phyloP scores from a whole-genome alignment of 2,329 filamentous ascomycete species.

The Eurotiales sp. region DNA sequence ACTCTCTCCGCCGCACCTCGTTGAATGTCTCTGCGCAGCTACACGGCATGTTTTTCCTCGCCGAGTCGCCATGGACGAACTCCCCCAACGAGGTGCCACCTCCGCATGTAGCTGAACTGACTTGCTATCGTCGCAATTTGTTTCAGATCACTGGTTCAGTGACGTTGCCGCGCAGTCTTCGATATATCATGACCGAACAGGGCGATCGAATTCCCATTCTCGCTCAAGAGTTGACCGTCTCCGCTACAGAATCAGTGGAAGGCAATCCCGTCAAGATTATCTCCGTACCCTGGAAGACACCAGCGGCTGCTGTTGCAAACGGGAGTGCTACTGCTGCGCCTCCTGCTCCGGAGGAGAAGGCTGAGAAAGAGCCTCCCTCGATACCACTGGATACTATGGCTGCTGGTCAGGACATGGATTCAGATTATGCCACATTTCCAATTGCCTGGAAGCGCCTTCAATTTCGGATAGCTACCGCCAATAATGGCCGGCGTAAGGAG shows the following conservation, averaged over 20 bases:
- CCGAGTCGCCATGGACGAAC: slow-evolving; percentile 60
- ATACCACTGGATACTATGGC: slow-evolving; percentile 67
- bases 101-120: slow-evolving; percentile 66
- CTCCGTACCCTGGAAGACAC: slow-evolving; percentile 97
- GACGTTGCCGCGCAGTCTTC: slow-evolving; percentile 70
- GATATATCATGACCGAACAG: slow-evolving; percentile 77
- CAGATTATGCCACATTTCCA: slow-evolving; percentile 84
- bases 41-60: slow-evolving; percentile 67
- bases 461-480: slow-evolving; percentile 91
- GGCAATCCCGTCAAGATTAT: slow-evolving; percentile 89
- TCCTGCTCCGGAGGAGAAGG: slow-evolving; percentile 51
- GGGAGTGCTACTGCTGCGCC: slow-evolving; percentile 56
- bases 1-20: slow-evolving; percentile 53
- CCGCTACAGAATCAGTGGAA: slow-evolving; percentile 91
- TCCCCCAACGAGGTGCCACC: slow-evolving; percentile 53
- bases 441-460: slow-evolving; percentile 93
- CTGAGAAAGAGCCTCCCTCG: slow-evolving; percentile 80
- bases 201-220: slow-evolving; percentile 40
- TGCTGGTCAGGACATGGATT: slow-evolving; percentile 65
- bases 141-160: slow-evolving; percentile 94
- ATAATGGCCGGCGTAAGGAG: slow-evolving; percentile 91
- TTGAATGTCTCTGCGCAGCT: slow-evolving; percentile 60
- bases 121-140: slow-evolving; percentile 90
- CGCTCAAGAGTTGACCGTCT: slow-evolving; percentile 76
- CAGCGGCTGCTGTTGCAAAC: slow-evolving; percentile 67